Base-by-base conservation (phyloP, 176 grass and related monocot genomes). In the Oryza longistaminata region DNA sequence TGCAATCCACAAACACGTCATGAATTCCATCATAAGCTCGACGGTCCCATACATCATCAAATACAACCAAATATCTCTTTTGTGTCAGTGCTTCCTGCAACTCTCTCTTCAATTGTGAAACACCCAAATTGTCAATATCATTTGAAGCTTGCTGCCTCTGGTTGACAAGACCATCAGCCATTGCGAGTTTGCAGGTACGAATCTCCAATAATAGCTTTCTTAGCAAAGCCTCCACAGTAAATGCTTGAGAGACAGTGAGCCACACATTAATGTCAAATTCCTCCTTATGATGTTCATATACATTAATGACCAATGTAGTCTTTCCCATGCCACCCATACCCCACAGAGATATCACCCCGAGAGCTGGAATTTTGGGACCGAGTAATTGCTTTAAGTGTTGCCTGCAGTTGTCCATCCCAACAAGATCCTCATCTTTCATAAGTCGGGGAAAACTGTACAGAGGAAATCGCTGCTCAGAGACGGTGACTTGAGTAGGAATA, bases 321-420 rank as follows among this genome's bases (percentile, higher is more conserved):
- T 81, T 87, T 16, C 77, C 85, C 68, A 81, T 71, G 16, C 77
- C 85, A 25, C 85, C 77, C 85, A 87, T 87, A 71, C 85, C 85
- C 5, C 35, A 87, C 3, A 87, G 16, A 3, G 85, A 73, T 29
- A 87, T 58, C 37, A 87, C 50, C n/a, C 53, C 46, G 7, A 43
- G 78, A 31, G 8, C 34, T 74, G 35, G 7, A 14, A 62, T 29
- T 42, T 64, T 10, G 2, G 24, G 13, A 52, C 15, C 35, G 21
- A 78, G 11, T 43, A 61, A 78, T 75, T 85, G 9, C n/a, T 25
- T 48, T 17, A 85, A 21, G 0, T 39, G 44, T 34, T 78, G 39
- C 6, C 25, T 85, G 24, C 48, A 8, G 4, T 66, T 33, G 24
- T 68, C 43, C 5, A 85, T 33, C 7, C 73, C 73, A 0, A 85